Evolutionary conservation across 2,329 filamentous ascomycete genomes (phyloP).

Genomic region (Cordyceps cateniannulata): DNA sequence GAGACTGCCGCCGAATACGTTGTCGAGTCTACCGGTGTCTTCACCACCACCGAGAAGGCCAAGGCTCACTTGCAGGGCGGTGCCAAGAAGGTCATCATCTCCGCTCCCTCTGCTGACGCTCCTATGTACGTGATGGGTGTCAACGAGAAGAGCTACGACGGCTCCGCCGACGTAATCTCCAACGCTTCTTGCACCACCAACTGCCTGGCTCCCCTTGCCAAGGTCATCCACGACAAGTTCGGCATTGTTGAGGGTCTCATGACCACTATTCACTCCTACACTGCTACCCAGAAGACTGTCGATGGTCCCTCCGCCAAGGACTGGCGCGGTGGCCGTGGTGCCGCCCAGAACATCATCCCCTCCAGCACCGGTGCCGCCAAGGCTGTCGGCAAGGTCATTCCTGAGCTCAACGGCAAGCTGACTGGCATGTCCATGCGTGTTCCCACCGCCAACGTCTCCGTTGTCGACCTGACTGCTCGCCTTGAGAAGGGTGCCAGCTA

Average conservation of each 20-base stretch:
- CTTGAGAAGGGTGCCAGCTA: slow-evolving; percentile 84
- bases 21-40: slow-evolving; percentile 96
- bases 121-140: slow-evolving; percentile 99
- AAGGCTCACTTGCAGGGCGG: slow-evolving; percentile 89
- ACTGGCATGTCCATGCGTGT: slow-evolving; percentile 99
- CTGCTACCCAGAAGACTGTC: slow-evolving; percentile 98
- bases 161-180: slow-evolving; percentile 87
- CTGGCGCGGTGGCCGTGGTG: slow-evolving; percentile 98
- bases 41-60: slow-evolving; percentile 98
- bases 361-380: slow-evolving; percentile 98
- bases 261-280: slow-evolving; percentile 99
- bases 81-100: slow-evolving; percentile 97
- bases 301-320: slow-evolving; percentile 97
- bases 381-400: slow-evolving; percentile 99
- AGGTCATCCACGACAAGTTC: slow-evolving; percentile 99
- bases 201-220: slow-evolving; percentile 98
- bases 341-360: slow-evolving; percentile 99
- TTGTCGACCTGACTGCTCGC: slow-evolving; percentile 93
- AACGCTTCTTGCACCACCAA: slow-evolving; percentile 99
- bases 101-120: slow-evolving; percentile 86
- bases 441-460: slow-evolving; percentile 96
- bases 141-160: slow-evolving; percentile 91
- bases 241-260: slow-evolving; percentile 97
- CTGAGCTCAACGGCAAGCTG: slow-evolving; percentile 96
- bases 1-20: slow-evolving; percentile 87